Percentiles rank a stretch among this genome's conserved stretches.
Conservation (phyloP, 257 asterid species). For the Fraxinus excelsior region DNA sequence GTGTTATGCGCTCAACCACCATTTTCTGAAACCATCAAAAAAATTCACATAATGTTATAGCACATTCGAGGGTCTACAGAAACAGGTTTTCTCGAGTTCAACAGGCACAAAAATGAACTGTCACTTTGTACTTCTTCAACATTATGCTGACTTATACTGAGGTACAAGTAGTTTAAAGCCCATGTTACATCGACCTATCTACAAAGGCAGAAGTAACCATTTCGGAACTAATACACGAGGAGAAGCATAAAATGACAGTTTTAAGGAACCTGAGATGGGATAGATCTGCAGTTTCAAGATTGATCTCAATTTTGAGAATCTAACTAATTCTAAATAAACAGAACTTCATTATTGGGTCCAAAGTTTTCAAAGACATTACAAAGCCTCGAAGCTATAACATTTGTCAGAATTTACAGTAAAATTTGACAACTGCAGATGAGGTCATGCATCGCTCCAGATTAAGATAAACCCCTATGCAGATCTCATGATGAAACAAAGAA, state of each 20-base stretch:
- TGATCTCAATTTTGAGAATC: neutral
- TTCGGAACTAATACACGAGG: neutral
- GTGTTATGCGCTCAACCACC: slow-evolving; percentile 69
- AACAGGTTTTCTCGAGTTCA: neutral
- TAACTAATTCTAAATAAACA: no score
- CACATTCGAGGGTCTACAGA: neutral
- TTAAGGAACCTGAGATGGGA: neutral
- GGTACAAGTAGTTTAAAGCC: neutral
- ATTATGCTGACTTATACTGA: neutral
- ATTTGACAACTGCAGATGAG: neutral
- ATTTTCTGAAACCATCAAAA: slow-evolving; percentile 58
- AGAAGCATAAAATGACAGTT: neutral
- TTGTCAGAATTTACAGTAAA: no score
- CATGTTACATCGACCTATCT: neutral
- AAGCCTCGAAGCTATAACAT: neutral
- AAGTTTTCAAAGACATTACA: neutral
- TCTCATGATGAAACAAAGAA: neutral
- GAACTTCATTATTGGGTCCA: neutral
- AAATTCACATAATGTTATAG: neutral
- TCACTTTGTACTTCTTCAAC: neutral
- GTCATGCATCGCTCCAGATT: no score
- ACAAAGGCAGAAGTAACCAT: neutral
- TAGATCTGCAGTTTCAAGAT: neutral
- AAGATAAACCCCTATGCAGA: neutral
- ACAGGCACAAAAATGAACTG: neutral